These are phyloP conservation scores for Salix purpurea DNA, from an alignment of 345 rosid genomes.

Conservation along the genomic window DNA sequence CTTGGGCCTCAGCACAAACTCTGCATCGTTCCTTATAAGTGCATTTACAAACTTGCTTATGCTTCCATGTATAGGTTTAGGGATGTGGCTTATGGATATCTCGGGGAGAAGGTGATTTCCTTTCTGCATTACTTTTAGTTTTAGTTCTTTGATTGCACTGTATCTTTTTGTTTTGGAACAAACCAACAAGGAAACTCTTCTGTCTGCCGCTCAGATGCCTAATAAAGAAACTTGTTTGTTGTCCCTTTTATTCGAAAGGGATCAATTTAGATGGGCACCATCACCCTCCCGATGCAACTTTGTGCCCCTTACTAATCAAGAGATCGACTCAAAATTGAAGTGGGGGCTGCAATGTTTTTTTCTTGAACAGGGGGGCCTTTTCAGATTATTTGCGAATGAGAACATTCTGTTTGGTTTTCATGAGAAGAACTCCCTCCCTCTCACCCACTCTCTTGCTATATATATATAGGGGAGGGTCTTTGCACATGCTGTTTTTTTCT, in stretches of 20 bases:
- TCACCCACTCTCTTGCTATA: neutral
- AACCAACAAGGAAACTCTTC: neutral
- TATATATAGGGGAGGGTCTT: neutral
- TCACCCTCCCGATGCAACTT: neutral
- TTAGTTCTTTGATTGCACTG: neutral
- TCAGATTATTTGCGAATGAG: no score
- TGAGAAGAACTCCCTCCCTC: neutral
- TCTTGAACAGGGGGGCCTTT: no score
- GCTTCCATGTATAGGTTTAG: constrained; percentile 91
- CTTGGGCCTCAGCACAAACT: constrained; percentile 64
- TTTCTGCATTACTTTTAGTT: neutral
- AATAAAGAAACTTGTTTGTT: neutral
- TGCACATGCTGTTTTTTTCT: neutral
- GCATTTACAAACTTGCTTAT: constrained; percentile 76
- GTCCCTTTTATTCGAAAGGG: neutral
- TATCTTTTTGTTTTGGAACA: neutral
- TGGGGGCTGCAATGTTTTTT: neutral
- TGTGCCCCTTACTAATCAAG: neutral
- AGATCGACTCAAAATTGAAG: neutral
- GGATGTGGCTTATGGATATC: constrained; percentile 91
- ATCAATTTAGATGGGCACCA: neutral
- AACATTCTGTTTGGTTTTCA: neutral
- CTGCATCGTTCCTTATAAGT: constrained; percentile 93
- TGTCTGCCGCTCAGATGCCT: neutral
- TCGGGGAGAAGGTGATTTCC: constrained; percentile 76